Evolutionary conservation across 257 asterid species (phyloP).

Genomic region (Petunia axillaris): DNA sequence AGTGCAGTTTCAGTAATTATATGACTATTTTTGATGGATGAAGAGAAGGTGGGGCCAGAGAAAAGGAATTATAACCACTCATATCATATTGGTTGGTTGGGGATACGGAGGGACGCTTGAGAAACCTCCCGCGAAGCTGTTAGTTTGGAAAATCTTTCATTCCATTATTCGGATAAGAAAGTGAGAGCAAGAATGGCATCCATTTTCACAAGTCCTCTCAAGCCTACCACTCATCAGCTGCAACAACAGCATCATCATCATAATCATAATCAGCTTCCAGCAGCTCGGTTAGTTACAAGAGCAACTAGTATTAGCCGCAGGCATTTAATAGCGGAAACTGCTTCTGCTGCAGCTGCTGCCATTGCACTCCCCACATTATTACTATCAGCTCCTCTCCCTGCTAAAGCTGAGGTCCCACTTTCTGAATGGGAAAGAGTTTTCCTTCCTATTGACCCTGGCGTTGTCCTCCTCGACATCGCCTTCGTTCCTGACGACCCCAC

Average conservation of each 20-base stretch:
- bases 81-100: neutral
- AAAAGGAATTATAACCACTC: slow-evolving; percentile 19
- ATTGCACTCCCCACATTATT: slow-evolving; percentile 43
- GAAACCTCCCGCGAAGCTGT: slow-evolving; percentile 33
- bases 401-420: slow-evolving; percentile 56
- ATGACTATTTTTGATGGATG: neutral
- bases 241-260: neutral
- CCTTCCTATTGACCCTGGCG: slow-evolving; percentile 90
- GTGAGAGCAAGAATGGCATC: slow-evolving; percentile 14
- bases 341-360: slow-evolving; percentile 54
- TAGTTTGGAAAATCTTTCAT: neutral
- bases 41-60: neutral
- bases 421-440: slow-evolving; percentile 93
- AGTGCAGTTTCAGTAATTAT: too few species aligned
- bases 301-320: slow-evolving; percentile 50
- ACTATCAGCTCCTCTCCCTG: slow-evolving; percentile 27
- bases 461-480: slow-evolving; percentile 83
- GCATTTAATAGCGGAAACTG: slow-evolving; percentile 54
- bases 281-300: neutral
- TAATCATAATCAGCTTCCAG: slow-evolving; percentile 4
- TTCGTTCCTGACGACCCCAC: slow-evolving; percentile 85
- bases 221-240: neutral
- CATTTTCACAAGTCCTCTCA: slow-evolving; percentile 16
- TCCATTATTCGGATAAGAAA: slow-evolving; percentile 24
- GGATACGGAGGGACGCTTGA: neutral